Evolutionary conservation across 2,329 filamentous ascomycete genomes (phyloP), one percentile per base, ranked within the genome.

Genomic region (Raffaelea albimanens): DNA sequence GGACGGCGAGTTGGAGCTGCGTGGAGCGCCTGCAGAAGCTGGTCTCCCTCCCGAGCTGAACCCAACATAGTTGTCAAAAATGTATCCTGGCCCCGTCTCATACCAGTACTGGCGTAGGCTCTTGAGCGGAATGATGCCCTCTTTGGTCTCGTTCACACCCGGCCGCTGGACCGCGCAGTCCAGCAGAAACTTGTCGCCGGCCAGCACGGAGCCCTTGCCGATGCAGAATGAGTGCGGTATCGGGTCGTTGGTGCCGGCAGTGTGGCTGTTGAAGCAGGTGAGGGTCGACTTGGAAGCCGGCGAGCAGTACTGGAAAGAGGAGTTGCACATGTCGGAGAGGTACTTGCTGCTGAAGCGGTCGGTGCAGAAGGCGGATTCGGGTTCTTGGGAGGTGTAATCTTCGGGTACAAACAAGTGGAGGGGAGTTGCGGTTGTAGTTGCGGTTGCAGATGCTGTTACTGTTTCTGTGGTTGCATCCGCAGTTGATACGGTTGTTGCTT

Each of bases 221-320:
- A 54, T n/a, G 19, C 53, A 54, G 13, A 54, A 29, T 13, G 50
- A 51, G 44, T 54, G 50, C 14, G 23, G 36, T 19, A 38, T 16
- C 19, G n/a, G n/a, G n/a, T 47, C 22, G 19, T 44, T 22, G 29
- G 41, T 41, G 42, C 11, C 21, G 3, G 29, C 3, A 16, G 31
- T 25, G 29, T 52, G 40, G 34, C 44, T 49, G 49, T 53, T 49
- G 49, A 54, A 52, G 45, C 53, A 54, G 3, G 47, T 51, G n/a
- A 54, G 25, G 19, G 49, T 23, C 14, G 50, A 48, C 4, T 3
- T 16, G 3, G 44, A 38, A 5, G 34, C 14, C 5, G 36, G 10
- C 19, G 29, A 33, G 41, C 52, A 54, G 47, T 54, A 54, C n/a
- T 54, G 43, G 18, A 48, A 49, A 3, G 40, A 18, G 8, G 41